Base-by-base conservation (phyloP, 768 basidiomycete species). In the Lactarius sp. region DNA sequence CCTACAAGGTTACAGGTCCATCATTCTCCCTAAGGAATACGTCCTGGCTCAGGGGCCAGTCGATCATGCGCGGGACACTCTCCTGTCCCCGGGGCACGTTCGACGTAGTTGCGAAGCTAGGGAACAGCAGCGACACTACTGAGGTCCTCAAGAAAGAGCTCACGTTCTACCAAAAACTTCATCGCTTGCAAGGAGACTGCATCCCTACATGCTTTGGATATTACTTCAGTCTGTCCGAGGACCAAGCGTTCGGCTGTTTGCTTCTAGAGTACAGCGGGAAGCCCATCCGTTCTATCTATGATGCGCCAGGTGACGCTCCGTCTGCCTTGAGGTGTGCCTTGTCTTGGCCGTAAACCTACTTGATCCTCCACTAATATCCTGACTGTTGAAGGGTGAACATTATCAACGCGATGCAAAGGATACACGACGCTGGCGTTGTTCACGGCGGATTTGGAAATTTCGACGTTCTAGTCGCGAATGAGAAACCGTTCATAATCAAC, bases 101-200 rank as follows among this genome's bases (percentile, higher is more conserved):
- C 42, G 62, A 63, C 51, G 56, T 63, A 8, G 62, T 58, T 5
- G 62, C 62, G 22, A 63, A 63, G 51, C 50, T 63, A 14, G 62
- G 56, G 18, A 37, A 41, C 7, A 52, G 49, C 10, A 47, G 42
- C 12, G 10, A 46, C 6, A 16, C 56, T 14, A 22, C 53, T 44
- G 7, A 63, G 0, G 41, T 42, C n/a, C 62, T 58, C 42, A 50
- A 13, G 50, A 58, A 63, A 52, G 62, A 63, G 51, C 41, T 58
- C 36, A n/a, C 31, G 2, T 62, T 62, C 42, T 58, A 63, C 22
- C 56, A 58, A 42, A 52, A 53, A 47, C 62, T 58, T 33, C 55
- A 13, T 13, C 42, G 39, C 51, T 39, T 63, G 50, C 62, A 58
- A 46, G 62, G 61, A 4, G 50, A 42, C 2, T 62, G 56, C 22